Conservation (phyloP, 129 eudicot genomes). For the Flaveria bidentis region DNA sequence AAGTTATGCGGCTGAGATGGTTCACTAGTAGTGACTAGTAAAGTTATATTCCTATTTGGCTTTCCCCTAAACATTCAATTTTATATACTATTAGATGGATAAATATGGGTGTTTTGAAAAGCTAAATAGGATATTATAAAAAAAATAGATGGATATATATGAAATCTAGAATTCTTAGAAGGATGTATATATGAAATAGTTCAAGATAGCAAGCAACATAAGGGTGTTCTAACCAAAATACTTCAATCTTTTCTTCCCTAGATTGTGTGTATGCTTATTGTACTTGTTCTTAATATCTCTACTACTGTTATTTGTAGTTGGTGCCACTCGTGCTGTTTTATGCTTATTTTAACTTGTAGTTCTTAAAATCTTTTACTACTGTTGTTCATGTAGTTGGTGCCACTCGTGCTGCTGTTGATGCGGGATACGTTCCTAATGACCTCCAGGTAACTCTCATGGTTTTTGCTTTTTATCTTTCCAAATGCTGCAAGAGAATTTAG, state of each 20-base stretch:
- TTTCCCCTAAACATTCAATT: not conserved
- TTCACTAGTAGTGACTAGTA: not conserved
- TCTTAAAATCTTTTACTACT: not conserved
- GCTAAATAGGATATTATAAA: not conserved
- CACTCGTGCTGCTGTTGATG: conserved; percentile 99
- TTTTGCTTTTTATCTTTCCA: not conserved
- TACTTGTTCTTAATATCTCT: too few relatives aligned
- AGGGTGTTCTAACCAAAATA: not conserved
- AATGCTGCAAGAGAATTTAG: not conserved
- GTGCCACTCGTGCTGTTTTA: conserved; percentile 38
- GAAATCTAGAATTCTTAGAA: not conserved
- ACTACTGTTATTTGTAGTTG: conserved; percentile 43
- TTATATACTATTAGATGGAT: not conserved
- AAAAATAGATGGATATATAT: not conserved
- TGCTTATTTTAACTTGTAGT: conserved; percentile 13
- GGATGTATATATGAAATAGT: not conserved
- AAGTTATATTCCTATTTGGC: not conserved
- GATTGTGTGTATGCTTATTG: too few relatives aligned
- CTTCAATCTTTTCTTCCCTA: not conserved
- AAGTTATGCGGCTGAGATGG: not conserved
- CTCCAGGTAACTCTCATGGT: conserved; percentile 63
- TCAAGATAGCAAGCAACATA: not conserved
- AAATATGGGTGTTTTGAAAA: not conserved
- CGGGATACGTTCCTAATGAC: conserved; percentile 90
- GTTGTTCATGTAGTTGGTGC: conserved; percentile 74